Evolutionary conservation across 2,329 filamentous ascomycete genomes (phyloP), one percentile per base, ranked within the genome.

Genomic region (Fusarium annulatum): DNA sequence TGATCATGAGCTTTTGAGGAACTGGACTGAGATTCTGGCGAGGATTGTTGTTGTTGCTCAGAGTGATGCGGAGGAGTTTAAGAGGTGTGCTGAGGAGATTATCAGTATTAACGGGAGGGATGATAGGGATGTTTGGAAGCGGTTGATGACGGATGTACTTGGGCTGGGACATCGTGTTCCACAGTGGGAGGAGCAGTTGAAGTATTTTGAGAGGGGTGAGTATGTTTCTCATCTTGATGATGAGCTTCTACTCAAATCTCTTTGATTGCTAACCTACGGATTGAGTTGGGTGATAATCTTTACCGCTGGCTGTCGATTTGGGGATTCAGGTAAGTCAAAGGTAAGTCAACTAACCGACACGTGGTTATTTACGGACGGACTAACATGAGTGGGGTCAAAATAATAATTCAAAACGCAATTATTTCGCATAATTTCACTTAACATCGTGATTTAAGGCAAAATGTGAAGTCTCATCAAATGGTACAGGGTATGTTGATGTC

Each of bases 171-270:
- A 79, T 19, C 73, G 72, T 7, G 52, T 77, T 18, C 42, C 51
- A 0, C 67, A 70, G 15, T 79, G 78, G 78, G 58, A 61, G 10
- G 46, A 48, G 4, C 78, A 79, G 36, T n/a, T 76, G n/a, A 19
- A 21, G 1, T 52, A 30, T 16, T 76, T 77, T 48, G 21, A 56
- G 10, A 42, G 6, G 3, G 55, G 61, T 11, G 67, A 73, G 45
- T 43, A 41, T 5, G 60, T 77, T 21, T 61, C 67, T 3, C 52
- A 67, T 26, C 55, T 78, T 18, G 74, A 74, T 38, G 38, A 67
- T 1, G 19, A 72, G 12, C 5, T 56, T 19, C 46, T 77, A 9
- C 36, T 77, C 9, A 33, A 18, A 1, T 8, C 60, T 3, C 16
- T 41, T 9, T 55, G 23, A 55, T 6, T 4, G 23, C 34, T n/a